Base-by-base conservation (phyloP, 768 basidiomycete species). In the Dictyophora rubrovolvata region DNA sequence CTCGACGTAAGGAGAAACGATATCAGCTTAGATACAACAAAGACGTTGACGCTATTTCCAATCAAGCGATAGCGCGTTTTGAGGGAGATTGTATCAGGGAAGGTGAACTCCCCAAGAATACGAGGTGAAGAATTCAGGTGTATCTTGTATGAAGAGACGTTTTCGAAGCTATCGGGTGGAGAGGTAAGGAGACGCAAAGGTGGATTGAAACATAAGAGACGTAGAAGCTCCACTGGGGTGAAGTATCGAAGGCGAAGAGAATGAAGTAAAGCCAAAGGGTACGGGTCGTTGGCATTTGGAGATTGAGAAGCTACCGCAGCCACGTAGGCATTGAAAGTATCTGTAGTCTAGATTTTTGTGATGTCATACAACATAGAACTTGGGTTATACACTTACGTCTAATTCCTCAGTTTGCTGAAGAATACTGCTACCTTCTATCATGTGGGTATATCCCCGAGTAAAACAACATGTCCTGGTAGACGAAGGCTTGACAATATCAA, bases 31-130 rank as follows among this genome's bases (percentile, higher is more conserved):
- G 77, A 75, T 0, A 91, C 83, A 11, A 90, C 88, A 58, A 74
- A 73, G 7, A 90, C 86, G 68, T 91, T 91, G 8, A 91, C 82
- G 59, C 88, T 89, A 68, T 91, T 92, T 17, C 89, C 89, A 56
- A 91, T 84, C 28, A 90, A 72, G 51, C 81, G 78, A 63, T 91
- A 90, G 66, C 82, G 84, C 10, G 85, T 81, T 69, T 87, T 89
- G 1, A 66, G 77, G 2, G 86, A 82, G 10, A 87, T 69, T 1
- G 67, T 67, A 7, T 68, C 63, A 4, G 88, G 87, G 87, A 88
- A 92, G n/a, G 68, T 58, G 64, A 89, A 86, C 10, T 53, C 18
- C 33, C 46, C 47, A 17, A 53, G 7, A 23, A 48, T 54, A 17
- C 51, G 55, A 9, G 60, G 3, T 58, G 56, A 21, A 21, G 36